Conservation (phyloP, 768 basidiomycete genomes). For the Erythrobasidium yunnanense region DNA sequence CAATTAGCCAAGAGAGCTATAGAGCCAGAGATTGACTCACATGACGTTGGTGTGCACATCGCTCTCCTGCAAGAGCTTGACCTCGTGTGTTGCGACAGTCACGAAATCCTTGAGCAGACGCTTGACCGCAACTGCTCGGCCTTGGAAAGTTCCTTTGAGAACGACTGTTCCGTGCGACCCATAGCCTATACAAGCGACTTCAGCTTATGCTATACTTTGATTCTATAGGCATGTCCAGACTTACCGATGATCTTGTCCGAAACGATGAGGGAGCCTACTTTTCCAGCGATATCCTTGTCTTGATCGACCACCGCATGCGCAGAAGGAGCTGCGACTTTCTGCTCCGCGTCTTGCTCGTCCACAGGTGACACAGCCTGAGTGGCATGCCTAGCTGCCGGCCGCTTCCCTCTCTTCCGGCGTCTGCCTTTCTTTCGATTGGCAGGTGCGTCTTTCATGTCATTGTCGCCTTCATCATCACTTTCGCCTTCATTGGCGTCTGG, state of each 20-base stretch:
- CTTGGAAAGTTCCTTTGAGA: constrained; percentile 86
- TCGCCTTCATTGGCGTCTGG: constrained; percentile 38
- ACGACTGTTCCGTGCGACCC: constrained; percentile 97
- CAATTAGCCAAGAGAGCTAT: too few species aligned
- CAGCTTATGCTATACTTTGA: neutral
- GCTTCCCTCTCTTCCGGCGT: constrained; percentile 22
- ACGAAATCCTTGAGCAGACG: constrained; percentile 90
- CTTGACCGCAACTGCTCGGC: constrained; percentile 95
- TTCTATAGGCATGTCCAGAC: constrained; percentile 9
- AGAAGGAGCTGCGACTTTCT: constrained; percentile 40
- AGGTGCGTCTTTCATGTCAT: constrained; percentile 30
- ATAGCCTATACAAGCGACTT: neutral
- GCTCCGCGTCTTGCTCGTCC: constrained; percentile 32
- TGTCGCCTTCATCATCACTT: constrained; percentile 39
- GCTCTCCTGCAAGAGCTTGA: constrained; percentile 83
- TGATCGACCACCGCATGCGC: neutral
- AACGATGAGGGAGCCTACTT: constrained; percentile 39
- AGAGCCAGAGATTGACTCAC: neutral
- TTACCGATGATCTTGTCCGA: constrained; percentile 43
- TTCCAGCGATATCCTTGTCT: constrained; percentile 37
- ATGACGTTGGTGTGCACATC: constrained; percentile 99
- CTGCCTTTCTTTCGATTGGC: constrained; percentile 32
- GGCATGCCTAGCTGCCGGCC: constrained; percentile 35
- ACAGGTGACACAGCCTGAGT: constrained; percentile 14
- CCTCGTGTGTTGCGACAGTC: constrained; percentile 84